phyloP scores from a whole-genome alignment of 495 filamentous ascomycete species.

The Niebla homalea region DNA sequence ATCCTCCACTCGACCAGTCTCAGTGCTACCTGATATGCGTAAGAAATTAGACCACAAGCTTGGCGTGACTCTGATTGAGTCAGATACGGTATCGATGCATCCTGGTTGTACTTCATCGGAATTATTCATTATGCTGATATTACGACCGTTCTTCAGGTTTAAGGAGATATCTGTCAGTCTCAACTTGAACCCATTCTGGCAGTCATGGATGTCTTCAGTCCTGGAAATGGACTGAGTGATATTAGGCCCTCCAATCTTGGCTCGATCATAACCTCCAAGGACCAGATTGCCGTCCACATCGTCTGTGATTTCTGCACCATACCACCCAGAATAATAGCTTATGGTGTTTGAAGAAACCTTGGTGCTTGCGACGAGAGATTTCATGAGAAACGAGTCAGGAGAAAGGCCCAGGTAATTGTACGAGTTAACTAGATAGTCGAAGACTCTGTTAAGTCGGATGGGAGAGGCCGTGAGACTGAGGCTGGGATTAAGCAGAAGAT shows the following conservation, averaged over 20 bases:
- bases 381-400: slow-evolving; percentile 27
- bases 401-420: slow-evolving; percentile 18
- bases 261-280: slow-evolving; percentile 32
- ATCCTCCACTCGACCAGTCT: slow-evolving; percentile 10
- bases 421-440: slow-evolving; percentile 7
- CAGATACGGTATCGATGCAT: too few relatives aligned
- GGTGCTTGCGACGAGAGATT: slow-evolving; percentile 19
- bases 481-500: slow-evolving; percentile 1
- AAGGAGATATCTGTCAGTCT: slow-evolving; percentile 22
- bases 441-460: slow-evolving; percentile 7
- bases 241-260: slow-evolving; percentile 25
- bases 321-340: slow-evolving; percentile 29
- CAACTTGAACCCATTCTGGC: slow-evolving; percentile 23
- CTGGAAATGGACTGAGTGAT: slow-evolving; percentile 15
- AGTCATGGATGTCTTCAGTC: slow-evolving; percentile 10
- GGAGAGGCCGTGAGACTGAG: slow-evolving; percentile 12
- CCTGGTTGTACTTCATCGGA: too few relatives aligned
- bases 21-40: background rate
- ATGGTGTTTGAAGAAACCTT: slow-evolving; percentile 26
- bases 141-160: slow-evolving; percentile 24
- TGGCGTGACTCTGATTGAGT: too few relatives aligned
- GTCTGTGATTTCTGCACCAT: slow-evolving; percentile 16
- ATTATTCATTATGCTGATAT: too few relatives aligned
- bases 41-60: too few relatives aligned
- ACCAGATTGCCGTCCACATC: slow-evolving; percentile 28